Conservation (phyloP, 2,329 filamentous ascomycete genomes). For the Xenosphaeropsis pyriputrescens region DNA sequence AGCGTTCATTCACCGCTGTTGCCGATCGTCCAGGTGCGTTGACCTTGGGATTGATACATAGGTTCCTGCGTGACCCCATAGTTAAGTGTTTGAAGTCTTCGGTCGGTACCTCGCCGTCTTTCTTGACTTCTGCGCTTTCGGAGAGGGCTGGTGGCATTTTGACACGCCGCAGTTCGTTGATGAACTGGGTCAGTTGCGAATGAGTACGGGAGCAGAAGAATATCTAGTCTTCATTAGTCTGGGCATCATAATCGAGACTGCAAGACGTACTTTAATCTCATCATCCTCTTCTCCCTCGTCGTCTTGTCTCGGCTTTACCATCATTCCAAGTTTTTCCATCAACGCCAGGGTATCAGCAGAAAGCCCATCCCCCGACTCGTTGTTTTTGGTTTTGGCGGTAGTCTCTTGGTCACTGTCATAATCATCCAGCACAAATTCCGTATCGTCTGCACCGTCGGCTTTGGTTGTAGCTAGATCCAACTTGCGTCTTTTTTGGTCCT, state of each 20-base stretch:
- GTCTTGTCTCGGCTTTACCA: conserved; percentile 17
- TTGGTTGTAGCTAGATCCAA: conserved; percentile 6
- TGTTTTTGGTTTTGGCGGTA: conserved; percentile 11
- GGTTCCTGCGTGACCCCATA: conserved; percentile 54
- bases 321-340: conserved; percentile 37
- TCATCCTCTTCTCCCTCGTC: conserved; percentile 35
- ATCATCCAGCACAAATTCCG: conserved; percentile 48
- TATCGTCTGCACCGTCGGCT: conserved; percentile 26
- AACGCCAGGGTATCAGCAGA: conserved; percentile 48
- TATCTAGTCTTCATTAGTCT: conserved; percentile 23
- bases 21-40: conserved; percentile 49
- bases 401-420: conserved; percentile 49
- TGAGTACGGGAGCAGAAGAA: conserved; percentile 64
- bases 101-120: conserved; percentile 16
- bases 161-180: conserved; percentile 49
- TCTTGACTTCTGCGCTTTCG: conserved; percentile 12
- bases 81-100: conserved; percentile 53
- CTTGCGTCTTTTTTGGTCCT: conserved; percentile 30
- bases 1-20: conserved; percentile 85
- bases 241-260: background rate
- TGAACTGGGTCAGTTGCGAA: conserved; percentile 58
- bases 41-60: conserved; percentile 80
- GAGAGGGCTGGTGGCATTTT: conserved; percentile 42
- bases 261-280: conserved; percentile 32
- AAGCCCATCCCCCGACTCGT: conserved; percentile 25